Conservation (phyloP, 2,329 filamentous ascomycete genomes). For the Hypomyces rosellus region DNA sequence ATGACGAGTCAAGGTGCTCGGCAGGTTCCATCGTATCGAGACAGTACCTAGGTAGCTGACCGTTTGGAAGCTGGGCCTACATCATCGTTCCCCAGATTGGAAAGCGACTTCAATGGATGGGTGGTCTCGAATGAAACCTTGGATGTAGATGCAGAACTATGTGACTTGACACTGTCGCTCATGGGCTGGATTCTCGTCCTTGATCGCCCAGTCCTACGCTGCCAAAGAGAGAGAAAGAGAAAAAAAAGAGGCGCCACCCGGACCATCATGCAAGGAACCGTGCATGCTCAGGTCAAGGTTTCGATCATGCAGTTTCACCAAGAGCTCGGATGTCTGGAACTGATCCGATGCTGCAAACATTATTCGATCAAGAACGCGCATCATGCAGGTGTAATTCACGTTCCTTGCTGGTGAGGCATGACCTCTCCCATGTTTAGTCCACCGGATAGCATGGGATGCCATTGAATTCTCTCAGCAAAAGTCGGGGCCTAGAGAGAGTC, state of each 20-base stretch:
- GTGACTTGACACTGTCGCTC: no score
- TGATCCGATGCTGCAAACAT: constrained; percentile 24
- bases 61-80: no score
- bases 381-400: constrained; percentile 20
- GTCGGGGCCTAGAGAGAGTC: background rate
- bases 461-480: no score
- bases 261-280: constrained; percentile 16
- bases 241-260: background rate
- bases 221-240: background rate
- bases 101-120: no score
- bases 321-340: constrained; percentile 4
- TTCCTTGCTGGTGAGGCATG: constrained; percentile 18
- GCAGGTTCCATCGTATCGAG: no score
- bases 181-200: background rate
- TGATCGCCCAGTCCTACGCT: background rate
- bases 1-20: no score
- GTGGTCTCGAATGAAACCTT: no score
- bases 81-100: no score
- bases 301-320: background rate
- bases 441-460: background rate
- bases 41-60: no score
- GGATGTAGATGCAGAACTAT: no score
- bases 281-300: constrained; percentile 8
- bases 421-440: constrained; percentile 12
- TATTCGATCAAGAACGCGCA: constrained; percentile 22